These are phyloP conservation scores for Heliosperma pusillum DNA, from an alignment of 148 eudicot genomes.

Conservation along the genomic window DNA sequence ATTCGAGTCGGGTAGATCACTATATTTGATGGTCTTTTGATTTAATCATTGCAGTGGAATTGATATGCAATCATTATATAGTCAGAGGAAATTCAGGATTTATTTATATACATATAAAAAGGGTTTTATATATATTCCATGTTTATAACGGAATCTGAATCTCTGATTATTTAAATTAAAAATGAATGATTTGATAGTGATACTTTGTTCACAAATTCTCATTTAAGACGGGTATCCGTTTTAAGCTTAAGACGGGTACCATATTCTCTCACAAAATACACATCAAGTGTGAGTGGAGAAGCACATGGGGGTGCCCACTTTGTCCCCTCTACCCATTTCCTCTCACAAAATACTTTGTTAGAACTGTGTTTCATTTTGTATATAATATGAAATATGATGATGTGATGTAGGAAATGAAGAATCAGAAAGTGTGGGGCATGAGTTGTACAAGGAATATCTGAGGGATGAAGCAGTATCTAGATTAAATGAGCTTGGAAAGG, in stretches of 20 bases:
- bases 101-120: neutral
- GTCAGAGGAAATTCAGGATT: neutral
- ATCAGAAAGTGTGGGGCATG: slow-evolving; percentile 30
- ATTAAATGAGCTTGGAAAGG: slow-evolving; percentile 78
- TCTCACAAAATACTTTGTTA: too few species aligned
- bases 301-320: too few species aligned
- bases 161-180: slow-evolving; percentile 7
- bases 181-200: neutral
- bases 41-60: neutral
- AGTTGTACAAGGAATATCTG: slow-evolving; percentile 46
- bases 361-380: too few species aligned
- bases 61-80: neutral
- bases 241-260: too few species aligned
- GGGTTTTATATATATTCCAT: neutral
- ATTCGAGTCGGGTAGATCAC: neutral
- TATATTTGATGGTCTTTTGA: neutral
- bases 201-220: slow-evolving; percentile 7
- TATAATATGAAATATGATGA: neutral
- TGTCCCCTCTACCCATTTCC: too few species aligned
- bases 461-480: slow-evolving; percentile 74
- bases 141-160: neutral
- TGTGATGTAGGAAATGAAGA: slow-evolving; percentile 38
- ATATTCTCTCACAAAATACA: too few species aligned
- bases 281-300: too few species aligned
- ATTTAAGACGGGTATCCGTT: too few species aligned